Evolutionary conservation across 306 rosid genomes (phyloP).

Genomic region (cucumber (Cucumis sativus)): DNA sequence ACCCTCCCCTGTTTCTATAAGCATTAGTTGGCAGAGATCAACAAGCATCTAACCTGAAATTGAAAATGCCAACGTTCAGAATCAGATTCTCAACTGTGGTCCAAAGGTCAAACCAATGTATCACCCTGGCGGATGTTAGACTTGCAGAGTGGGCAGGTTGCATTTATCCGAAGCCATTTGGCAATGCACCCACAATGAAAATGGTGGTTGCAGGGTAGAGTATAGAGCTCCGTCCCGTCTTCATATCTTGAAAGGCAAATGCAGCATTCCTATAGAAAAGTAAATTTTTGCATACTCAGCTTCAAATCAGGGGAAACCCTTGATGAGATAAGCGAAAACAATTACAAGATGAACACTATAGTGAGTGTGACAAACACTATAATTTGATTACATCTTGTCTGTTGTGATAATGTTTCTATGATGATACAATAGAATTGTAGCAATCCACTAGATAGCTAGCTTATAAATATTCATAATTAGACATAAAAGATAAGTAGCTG

Average conservation of each 20-base stretch:
- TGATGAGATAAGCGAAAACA: background rate
- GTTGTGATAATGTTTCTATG: background rate
- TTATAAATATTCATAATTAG: background rate
- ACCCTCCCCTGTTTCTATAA: constrained; percentile 1
- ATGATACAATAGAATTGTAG: background rate
- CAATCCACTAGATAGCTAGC: background rate
- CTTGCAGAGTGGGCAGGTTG: constrained; percentile 86
- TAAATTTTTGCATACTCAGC: constrained; percentile 1
- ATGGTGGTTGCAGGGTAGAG: constrained; percentile 76
- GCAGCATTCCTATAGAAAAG: constrained; percentile 54
- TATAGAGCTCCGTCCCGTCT: constrained; percentile 58
- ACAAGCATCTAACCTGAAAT: constrained; percentile 6
- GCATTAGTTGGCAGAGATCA: constrained; percentile 6
- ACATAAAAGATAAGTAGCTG: constrained; percentile 25
- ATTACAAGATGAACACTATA: too few species aligned
- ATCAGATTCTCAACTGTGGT: background rate
- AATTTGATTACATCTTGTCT: background rate
- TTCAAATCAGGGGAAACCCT: background rate
- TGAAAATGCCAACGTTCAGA: background rate
- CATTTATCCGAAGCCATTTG: constrained; percentile 72
- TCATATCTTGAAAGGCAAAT: constrained; percentile 60
- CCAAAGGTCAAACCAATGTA: constrained; percentile 44
- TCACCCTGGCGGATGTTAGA: constrained; percentile 49
- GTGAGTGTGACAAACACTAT: too few species aligned
- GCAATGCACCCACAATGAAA: constrained; percentile 74